These are phyloP conservation scores for Fusarium mexicanum DNA, from an alignment of 2,329 filamentous ascomycete species.

Conservation along the genomic window DNA sequence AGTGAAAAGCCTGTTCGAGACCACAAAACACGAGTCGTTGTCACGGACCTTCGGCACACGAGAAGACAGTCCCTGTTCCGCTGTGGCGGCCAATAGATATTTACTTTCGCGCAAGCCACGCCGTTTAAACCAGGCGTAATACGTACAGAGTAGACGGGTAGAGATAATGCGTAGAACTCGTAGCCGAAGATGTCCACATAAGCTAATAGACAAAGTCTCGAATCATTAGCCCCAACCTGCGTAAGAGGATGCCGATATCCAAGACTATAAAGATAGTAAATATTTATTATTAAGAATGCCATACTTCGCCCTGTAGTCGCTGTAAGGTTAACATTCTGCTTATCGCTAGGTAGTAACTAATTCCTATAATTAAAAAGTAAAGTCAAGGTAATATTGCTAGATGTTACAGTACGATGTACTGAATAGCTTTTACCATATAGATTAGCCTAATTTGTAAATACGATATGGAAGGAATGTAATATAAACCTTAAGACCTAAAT, in stretches of 20 bases:
- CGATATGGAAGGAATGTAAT: no score
- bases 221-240: rapidly evolving
- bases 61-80: rapidly evolving
- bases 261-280: rapidly evolving
- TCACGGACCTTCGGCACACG: not conserved
- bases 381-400: no score
- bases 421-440: rapidly evolving
- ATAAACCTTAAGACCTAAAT: no score
- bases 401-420: no score
- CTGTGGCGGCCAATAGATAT: not conserved
- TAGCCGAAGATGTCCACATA: not conserved
- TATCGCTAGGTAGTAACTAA: no score
- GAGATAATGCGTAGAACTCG: not conserved
- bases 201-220: not conserved
- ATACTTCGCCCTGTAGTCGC: not conserved
- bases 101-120: not conserved
- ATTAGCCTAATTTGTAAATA: no score
- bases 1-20: not conserved
- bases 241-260: no score
- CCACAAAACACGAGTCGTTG: not conserved
- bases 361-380: no score
- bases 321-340: no score
- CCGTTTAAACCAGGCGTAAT: not conserved
- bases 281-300: not conserved
- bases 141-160: not conserved